Evolutionary conservation across 257 asterid genomes (phyloP), one percentile per base, ranked within the genome.

Genomic region (Voacanga thouarsii): DNA sequence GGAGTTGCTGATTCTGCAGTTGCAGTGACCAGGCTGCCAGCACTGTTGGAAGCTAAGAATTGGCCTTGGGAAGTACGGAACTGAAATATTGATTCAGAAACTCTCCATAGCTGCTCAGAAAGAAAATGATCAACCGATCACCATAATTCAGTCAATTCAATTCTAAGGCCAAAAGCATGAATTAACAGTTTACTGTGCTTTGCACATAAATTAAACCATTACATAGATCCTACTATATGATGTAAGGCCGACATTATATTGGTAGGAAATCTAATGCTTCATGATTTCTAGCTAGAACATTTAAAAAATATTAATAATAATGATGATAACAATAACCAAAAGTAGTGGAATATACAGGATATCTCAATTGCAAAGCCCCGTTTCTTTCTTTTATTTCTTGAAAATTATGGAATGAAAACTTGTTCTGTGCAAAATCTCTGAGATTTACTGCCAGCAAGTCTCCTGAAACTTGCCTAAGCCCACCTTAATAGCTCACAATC

Each of bases 101-200:
- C 85, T 83, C 97, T 88, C 98, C 97, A 90, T 47, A 92, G 81
- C 98, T 94, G 90, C 78, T 68, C 64, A 74, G 33, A 82, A 43
- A 63, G 51, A 68, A 59, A 81, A 23, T 30, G 33, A 79, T 16
- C 53, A 71, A 53, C 18, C 23, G 45, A 82, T 63, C 50, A 39
- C 75, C 45, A 68, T 57, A 28, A 23, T 44, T 26, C 37, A 66
- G n/a, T 12, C 60, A 44, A 49, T 19, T 59, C 9, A 26, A 2
- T 24, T 55, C 49, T 10, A 61, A 50, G 23, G n/a, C 37, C 43
- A 26, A 68, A 11, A 23, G 28, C 28, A 50, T 3, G 24, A 18
- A 6, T 30, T 71, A 53, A 44, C 12, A 60, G 18, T 37, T 11
- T 5, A 53, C 28, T 57, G n/a, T 15, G 64, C 33, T 65, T 19